These are phyloP conservation scores for Hyaloscypha finlandica DNA, from an alignment of 495 filamentous ascomycete species.

Conservation along the genomic window DNA sequence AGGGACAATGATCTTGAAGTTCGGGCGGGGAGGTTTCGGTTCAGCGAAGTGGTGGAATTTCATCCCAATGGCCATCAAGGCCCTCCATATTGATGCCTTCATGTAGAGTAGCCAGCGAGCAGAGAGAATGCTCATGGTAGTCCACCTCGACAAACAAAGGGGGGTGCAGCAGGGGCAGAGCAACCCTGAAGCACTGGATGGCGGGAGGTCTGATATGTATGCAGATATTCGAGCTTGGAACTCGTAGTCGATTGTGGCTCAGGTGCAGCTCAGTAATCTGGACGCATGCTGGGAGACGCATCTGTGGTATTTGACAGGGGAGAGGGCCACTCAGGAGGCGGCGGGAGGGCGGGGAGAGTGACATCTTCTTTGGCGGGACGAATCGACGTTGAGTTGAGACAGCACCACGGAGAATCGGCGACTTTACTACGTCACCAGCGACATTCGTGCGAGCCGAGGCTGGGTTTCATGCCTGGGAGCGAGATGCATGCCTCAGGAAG, in stretches of 20 bases:
- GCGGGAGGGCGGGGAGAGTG: not conserved
- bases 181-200: not conserved
- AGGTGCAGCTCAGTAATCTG: not conserved
- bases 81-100: conserved; percentile 75
- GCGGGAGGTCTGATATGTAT: not conserved
- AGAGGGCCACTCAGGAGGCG: not conserved
- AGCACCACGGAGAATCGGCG: not conserved
- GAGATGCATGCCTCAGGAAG: too few relatives aligned
- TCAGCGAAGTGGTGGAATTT: conserved; percentile 67
- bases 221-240: not conserved
- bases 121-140: conserved; percentile 36
- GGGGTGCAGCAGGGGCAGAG: not conserved
- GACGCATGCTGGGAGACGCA: not conserved
- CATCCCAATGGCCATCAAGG: conserved; percentile 80
- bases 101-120: conserved; percentile 69
- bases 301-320: not conserved
- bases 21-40: conserved; percentile 65
- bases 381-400: not conserved
- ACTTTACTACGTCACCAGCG: not conserved
- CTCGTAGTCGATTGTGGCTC: not conserved
- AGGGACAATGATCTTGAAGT: conserved; percentile 64
- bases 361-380: not conserved
- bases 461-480: not conserved
- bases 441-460: not conserved
- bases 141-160: not conserved